These are phyloP conservation scores for Asterionellopsis glacialis DNA, from an alignment of 108 stramenopile species.

Conservation along the genomic window DNA sequence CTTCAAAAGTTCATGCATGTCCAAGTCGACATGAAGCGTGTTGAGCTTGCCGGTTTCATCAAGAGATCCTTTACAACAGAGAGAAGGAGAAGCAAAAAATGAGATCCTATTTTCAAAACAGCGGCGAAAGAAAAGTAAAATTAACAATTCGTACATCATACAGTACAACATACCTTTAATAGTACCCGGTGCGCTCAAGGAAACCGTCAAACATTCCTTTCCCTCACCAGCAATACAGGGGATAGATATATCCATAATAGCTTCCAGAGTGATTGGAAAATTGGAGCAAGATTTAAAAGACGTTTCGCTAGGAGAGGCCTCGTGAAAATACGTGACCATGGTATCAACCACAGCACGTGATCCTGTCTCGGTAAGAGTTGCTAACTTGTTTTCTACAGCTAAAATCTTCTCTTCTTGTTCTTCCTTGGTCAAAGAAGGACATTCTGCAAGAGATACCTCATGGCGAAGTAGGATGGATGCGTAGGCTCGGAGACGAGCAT, in stretches of 20 bases:
- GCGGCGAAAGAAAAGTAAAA: no score
- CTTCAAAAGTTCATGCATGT: background rate
- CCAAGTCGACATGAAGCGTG: no score
- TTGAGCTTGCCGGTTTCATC: no score
- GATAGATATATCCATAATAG: background rate
- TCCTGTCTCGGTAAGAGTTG: constrained; percentile 6
- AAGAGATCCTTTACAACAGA: no score
- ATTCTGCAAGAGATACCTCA: constrained; percentile 3
- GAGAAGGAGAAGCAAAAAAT: no score
- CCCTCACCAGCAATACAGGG: background rate
- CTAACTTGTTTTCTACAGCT: constrained; percentile 14
- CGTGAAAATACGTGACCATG: constrained; percentile 1
- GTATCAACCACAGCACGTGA: background rate
- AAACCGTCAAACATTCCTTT: background rate
- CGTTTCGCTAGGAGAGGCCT: background rate
- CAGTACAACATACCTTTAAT: background rate
- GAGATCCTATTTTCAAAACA: no score
- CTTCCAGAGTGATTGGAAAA: background rate
- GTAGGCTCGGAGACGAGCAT: constrained; percentile 19
- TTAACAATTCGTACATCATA: background rate
- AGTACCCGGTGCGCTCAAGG: background rate
- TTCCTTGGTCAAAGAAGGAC: background rate
- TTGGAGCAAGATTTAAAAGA: background rate
- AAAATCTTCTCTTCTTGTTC: constrained; percentile 6
- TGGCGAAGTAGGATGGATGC: constrained; percentile 14